Base-by-base conservation (phyloP, 2,329 filamentous ascomycete genomes). In the Cucurbitaria berberidis region DNA sequence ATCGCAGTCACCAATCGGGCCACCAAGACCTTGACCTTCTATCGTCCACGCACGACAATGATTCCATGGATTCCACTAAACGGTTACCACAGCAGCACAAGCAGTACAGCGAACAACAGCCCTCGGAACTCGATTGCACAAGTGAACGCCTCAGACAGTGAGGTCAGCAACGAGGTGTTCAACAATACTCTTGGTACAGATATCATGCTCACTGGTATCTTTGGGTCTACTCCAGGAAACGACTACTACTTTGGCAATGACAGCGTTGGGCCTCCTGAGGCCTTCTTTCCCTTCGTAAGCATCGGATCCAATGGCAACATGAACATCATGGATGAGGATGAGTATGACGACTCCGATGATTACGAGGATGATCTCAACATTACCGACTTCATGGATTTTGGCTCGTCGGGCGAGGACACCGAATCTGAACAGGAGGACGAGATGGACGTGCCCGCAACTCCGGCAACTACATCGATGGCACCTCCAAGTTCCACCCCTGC, bases 161-260 rank as follows among this genome's bases (percentile, higher is more conserved):
- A 78, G 55, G 63, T 70, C 24, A 71, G 68, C 56, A 71, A 73
- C 46, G 72, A 70, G 43, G 58, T 70, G 24, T 63, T 72, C 58
- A 71, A 64, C 36, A 72, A 70, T 32, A 59, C 66, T 22, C 54
- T 67, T 30, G 60, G 57, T 16, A 86, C 87, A 50, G 89, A 91
- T 53, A 82, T 93, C 60, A 92, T 93, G 89, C 86, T 93, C 77
- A 88, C 87, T 43, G 88, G 87, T 63, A 86, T 91, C 76, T 82
- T 86, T 48, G 73, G 74, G 11, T 66, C 68, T 22, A 64, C 66
- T 29, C 67, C 72, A 19, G 76, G 77, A 19, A 80, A 78, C 47
- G 77, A 80, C 38, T 73, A 77, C 48, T 73, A 77, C 21, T 76
- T 81, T 32, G 77, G 76, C 59, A 85, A 84, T 5, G 86, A 89